A percentile compares a stretch with the other conserved stretches of the same genome.
phyloP scores from a whole-genome alignment of 2,329 filamentous ascomycete genomes.

The Nemania bipapillata region DNA sequence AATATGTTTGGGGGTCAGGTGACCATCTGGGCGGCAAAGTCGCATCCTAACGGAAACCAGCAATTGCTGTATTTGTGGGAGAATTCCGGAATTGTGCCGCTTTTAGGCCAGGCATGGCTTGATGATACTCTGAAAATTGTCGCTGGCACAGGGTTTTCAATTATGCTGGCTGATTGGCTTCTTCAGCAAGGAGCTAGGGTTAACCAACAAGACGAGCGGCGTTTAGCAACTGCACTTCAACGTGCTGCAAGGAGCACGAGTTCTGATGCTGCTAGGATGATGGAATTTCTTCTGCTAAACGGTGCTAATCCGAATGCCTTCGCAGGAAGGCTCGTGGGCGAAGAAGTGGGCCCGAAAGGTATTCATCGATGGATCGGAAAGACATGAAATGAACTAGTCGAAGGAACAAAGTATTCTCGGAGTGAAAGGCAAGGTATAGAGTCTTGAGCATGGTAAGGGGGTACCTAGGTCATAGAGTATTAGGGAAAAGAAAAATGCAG shows the following conservation, averaged over 20 bases:
- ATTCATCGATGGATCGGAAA: conserved; percentile 6
- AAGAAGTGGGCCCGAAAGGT: conserved; percentile 5
- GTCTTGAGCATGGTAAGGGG: no score
- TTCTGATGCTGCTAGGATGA: not conserved
- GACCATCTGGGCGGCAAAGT: not conserved
- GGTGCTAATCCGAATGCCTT: not conserved
- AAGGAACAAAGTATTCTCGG: no score
- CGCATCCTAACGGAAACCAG: not conserved
- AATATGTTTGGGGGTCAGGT: not conserved
- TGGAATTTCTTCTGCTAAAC: conserved; percentile 2
- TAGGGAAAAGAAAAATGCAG: no score
- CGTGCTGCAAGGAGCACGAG: not conserved
- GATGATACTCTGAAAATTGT: not conserved
- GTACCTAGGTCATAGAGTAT: no score
- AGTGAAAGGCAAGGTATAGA: no score
- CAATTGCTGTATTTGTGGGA: not conserved
- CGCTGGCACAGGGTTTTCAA: not conserved
- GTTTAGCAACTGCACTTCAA: not conserved
- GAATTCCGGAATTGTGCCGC: not conserved
- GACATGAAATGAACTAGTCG: conserved; percentile 12
- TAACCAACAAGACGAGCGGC: not conserved
- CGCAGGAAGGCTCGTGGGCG: not conserved
- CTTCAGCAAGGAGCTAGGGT: not conserved
- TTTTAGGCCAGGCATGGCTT: not conserved
- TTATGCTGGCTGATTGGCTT: not conserved